Evolutionary conservation across 768 basidiomycete species (phyloP).

Genomic region (Boletus patriciae): DNA sequence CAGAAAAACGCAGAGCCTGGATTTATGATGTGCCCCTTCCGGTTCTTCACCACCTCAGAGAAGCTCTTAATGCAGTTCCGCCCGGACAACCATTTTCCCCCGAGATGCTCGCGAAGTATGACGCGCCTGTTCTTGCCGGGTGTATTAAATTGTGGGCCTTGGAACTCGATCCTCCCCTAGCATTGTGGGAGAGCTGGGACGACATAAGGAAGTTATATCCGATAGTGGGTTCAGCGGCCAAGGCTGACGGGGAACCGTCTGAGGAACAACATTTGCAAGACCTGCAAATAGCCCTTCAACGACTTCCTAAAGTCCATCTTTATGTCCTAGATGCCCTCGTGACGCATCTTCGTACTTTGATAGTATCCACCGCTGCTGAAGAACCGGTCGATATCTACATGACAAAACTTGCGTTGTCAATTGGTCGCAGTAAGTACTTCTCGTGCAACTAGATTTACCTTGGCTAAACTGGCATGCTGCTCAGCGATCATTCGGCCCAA

Average conservation of each 20-base stretch:
- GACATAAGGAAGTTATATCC: slow-evolving; percentile 89
- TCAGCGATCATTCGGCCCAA: slow-evolving; percentile 81
- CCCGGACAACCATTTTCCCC: slow-evolving; percentile 44
- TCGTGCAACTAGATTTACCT: background rate
- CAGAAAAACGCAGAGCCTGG: slow-evolving; percentile 89
- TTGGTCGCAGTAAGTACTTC: slow-evolving; percentile 73
- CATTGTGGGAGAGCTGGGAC: slow-evolving; percentile 88
- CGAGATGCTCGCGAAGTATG: slow-evolving; percentile 69
- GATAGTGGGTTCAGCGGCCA: slow-evolving; percentile 56
- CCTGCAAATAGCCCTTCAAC: slow-evolving; percentile 60
- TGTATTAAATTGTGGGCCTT: slow-evolving; percentile 85
- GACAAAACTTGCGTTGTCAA: slow-evolving; percentile 82
- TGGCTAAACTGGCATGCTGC: slow-evolving; percentile 2
- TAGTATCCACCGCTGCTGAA: slow-evolving; percentile 64
- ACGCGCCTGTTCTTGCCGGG: slow-evolving; percentile 84
- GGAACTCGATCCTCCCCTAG: slow-evolving; percentile 87
- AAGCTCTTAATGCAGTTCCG: slow-evolving; percentile 75
- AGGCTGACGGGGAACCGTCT: slow-evolving; percentile 50
- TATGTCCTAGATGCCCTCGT: slow-evolving; percentile 78
- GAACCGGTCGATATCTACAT: slow-evolving; percentile 80
- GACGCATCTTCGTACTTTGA: slow-evolving; percentile 71
- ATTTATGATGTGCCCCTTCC: slow-evolving; percentile 91
- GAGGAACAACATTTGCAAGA: slow-evolving; percentile 65
- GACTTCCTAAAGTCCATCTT: slow-evolving; percentile 75
- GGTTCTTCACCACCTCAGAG: slow-evolving; percentile 81